A percentile compares a stretch with the other conserved stretches of the same genome.
These are phyloP conservation scores for Calonectria pauciramosa DNA, from an alignment of 2,329 filamentous ascomycete species.

Conservation along the genomic window DNA sequence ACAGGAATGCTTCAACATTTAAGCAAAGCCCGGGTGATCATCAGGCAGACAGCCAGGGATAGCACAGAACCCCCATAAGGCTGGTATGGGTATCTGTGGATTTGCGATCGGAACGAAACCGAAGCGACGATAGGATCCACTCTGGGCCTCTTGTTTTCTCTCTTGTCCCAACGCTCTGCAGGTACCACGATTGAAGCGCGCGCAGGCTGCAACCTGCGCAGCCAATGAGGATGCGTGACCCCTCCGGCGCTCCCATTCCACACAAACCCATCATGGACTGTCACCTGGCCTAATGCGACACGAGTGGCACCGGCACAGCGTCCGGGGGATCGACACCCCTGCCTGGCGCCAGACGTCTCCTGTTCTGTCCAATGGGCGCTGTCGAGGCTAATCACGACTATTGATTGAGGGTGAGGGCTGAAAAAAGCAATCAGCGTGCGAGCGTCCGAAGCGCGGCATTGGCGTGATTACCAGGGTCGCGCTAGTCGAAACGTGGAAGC, in stretches of 20 bases:
- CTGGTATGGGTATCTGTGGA: slow-evolving; percentile 38
- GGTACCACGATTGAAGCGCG: background rate
- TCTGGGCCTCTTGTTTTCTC: slow-evolving; percentile 1
- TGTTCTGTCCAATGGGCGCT: background rate
- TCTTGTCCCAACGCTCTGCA: slow-evolving; percentile 10
- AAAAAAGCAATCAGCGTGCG: background rate
- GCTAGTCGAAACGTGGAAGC: slow-evolving; percentile 16
- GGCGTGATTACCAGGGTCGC: background rate
- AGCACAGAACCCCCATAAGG: slow-evolving; percentile 25
- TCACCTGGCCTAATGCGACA: background rate
- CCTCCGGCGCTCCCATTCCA: background rate
- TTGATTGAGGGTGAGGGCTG: background rate
- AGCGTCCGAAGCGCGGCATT: background rate
- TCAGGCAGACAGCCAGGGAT: slow-evolving; percentile 6
- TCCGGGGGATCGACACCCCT: slow-evolving; percentile 4
- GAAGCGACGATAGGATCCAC: slow-evolving; percentile 8
- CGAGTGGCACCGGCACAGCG: background rate
- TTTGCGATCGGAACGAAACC: slow-evolving; percentile 26
- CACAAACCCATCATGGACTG: background rate
- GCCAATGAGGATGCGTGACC: background rate
- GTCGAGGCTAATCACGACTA: background rate
- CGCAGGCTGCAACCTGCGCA: background rate
- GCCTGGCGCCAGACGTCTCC: slow-evolving; percentile 10
- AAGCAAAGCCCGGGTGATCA: slow-evolving; percentile 15
- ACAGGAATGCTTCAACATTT: slow-evolving; percentile 22